A percentile compares a stretch with the other conserved stretches of the same genome.
Conservation (phyloP, 129 eudicot genomes). For the Lonicera japonica region DNA sequence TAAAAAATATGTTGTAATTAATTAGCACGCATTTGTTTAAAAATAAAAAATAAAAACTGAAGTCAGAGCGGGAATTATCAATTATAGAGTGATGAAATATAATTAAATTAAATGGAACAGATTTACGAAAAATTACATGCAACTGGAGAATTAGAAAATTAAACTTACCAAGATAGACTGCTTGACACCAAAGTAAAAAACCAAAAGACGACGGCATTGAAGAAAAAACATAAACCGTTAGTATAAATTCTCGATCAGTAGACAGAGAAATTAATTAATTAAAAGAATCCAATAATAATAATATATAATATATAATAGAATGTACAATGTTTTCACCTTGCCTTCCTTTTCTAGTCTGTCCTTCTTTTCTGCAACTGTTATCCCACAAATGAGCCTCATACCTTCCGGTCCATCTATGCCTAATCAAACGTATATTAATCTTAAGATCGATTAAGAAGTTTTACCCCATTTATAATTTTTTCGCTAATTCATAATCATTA, state of each 20-base stretch:
- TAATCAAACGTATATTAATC: no score
- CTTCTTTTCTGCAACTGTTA: constrained; percentile 83
- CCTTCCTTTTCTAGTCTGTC: constrained; percentile 91
- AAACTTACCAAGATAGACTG: constrained; percentile 54
- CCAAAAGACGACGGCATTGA: neutral
- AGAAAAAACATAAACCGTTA: neutral
- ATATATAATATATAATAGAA: no score
- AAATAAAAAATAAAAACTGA: neutral
- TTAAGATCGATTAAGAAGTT: no score
- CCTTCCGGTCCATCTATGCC: constrained; percentile 96
- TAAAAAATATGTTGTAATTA: neutral
- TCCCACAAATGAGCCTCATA: constrained; percentile 98
- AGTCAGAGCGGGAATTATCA: no score
- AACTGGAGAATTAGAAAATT: neutral
- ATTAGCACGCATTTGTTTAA: no score
- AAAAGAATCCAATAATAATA: neutral
- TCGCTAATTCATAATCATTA: no score
- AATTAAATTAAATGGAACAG: no score
- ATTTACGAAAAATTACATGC: no score
- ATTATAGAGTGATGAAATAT: no score
- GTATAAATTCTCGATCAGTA: neutral
- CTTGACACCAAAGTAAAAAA: neutral
- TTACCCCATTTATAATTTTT: no score
- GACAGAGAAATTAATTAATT: neutral
- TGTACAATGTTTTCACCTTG: constrained; percentile 45